phyloP scores from a whole-genome alignment of 2,329 filamentous ascomycete genomes.

The Chlorencoelia australis region DNA sequence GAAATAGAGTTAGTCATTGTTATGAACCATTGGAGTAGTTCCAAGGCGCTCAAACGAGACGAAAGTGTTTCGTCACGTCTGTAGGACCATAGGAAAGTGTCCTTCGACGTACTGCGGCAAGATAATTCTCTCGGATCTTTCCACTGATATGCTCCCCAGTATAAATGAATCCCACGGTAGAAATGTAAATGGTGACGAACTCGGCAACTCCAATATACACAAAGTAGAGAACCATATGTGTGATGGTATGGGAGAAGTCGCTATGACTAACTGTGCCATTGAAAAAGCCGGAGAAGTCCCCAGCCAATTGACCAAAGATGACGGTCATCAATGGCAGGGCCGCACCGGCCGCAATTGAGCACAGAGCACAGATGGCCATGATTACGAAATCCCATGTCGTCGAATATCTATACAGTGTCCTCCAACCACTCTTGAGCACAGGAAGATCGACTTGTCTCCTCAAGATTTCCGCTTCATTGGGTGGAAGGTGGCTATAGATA shows the following conservation, averaged over 20 bases:
- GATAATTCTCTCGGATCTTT: conserved; percentile 74
- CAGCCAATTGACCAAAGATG: conserved; percentile 68
- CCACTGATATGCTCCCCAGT: conserved; percentile 69
- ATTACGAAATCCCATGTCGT: conserved; percentile 41
- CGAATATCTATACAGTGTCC: conserved; percentile 48
- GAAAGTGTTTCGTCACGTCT: too few relatives aligned
- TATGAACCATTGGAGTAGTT: too few relatives aligned
- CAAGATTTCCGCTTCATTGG: conserved; percentile 56
- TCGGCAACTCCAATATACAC: conserved; percentile 75
- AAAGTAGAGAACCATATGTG: conserved; percentile 66
- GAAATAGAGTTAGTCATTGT: too few relatives aligned
- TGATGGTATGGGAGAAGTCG: conserved; percentile 51
- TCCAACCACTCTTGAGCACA: conserved; percentile 51
- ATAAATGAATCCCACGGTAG: conserved; percentile 85
- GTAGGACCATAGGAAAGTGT: too few relatives aligned
- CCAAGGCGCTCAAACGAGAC: too few relatives aligned
- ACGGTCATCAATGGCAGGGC: conserved; percentile 47
- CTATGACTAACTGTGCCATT: conserved; percentile 35
- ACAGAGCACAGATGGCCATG: conserved; percentile 39
- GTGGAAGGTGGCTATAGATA: conserved; percentile 51
- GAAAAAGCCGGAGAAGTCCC: conserved; percentile 55
- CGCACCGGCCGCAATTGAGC: conserved; percentile 48
- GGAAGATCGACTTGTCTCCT: conserved; percentile 58
- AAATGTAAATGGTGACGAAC: conserved; percentile 67
- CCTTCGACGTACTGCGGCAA: too few relatives aligned